Conservation (phyloP, 805 yeast species). For the Cyberlindnera euphorbiiphila region DNA sequence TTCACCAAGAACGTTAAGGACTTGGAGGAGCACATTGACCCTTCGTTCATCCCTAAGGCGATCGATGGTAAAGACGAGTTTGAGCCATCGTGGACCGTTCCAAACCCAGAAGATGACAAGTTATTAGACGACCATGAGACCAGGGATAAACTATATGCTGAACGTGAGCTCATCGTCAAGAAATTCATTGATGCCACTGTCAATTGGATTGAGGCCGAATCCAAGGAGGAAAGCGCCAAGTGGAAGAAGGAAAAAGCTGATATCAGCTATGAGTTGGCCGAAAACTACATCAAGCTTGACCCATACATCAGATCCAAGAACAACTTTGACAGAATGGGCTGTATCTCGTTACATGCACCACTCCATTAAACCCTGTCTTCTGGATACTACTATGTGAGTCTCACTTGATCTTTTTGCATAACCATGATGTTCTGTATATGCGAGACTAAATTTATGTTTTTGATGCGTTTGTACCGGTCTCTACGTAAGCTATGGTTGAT, state of each 20-base stretch:
- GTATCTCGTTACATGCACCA: conserved; percentile 13
- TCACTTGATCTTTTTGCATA: no score
- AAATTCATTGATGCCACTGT: conserved; percentile 62
- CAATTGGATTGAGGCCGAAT: conserved; percentile 70
- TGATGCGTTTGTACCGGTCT: no score
- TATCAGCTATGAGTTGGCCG: conserved; percentile 48
- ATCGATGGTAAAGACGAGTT: conserved; percentile 71
- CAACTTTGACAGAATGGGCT: conserved; percentile 72
- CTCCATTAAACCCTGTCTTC: no score
- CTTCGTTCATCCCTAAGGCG: conserved; percentile 57
- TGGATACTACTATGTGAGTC: no score
- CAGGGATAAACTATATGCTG: conserved; percentile 40
- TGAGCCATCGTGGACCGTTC: conserved; percentile 56
- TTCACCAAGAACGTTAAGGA: conserved; percentile 75
- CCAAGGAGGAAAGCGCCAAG: conserved; percentile 43
- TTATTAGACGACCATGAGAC: conserved; percentile 41
- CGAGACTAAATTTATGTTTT: no score
- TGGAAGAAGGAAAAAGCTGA: conserved; percentile 52
- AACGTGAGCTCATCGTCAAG: conserved; percentile 52
- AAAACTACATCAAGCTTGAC: conserved; percentile 67
- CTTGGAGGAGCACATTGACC: conserved; percentile 56
- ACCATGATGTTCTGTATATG: no score
- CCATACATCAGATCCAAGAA: conserved; percentile 80
- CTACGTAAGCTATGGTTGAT: no score
- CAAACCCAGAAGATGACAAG: conserved; percentile 56